A percentile compares a stretch with the other conserved stretches of the same genome.
These are phyloP conservation scores for Wickerhamomyces xylosicus DNA, from an alignment of 805 yeast genomes.

Conservation along the genomic window DNA sequence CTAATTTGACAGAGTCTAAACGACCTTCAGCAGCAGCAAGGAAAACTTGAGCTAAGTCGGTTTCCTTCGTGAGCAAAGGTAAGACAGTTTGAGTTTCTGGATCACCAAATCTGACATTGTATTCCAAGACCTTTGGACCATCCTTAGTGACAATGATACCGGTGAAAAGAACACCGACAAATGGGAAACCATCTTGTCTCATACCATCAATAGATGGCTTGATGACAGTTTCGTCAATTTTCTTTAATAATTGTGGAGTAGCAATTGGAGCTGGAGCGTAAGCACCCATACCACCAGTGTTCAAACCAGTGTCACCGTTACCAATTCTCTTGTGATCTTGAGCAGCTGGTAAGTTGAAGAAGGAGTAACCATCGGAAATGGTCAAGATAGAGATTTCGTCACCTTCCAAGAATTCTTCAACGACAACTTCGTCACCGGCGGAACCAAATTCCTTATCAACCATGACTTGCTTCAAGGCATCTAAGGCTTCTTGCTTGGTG, in stretches of 20 bases:
- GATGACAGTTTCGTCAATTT: slow-evolving; percentile 67
- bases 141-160: slow-evolving; percentile 84
- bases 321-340: slow-evolving; percentile 97
- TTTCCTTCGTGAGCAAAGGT: slow-evolving; percentile 69
- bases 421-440: slow-evolving; percentile 92
- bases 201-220: slow-evolving; percentile 92
- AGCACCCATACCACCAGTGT: slow-evolving; percentile 99
- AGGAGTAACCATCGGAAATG: slow-evolving; percentile 87
- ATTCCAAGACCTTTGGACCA: slow-evolving; percentile 94
- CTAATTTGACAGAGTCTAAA: slow-evolving; percentile 70
- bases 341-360: slow-evolving; percentile 87
- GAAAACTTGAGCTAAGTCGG: slow-evolving; percentile 91
- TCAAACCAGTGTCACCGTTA: slow-evolving; percentile 86
- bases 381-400: slow-evolving; percentile 93
- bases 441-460: slow-evolving; percentile 77
- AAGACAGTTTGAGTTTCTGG: slow-evolving; percentile 98
- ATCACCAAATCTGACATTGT: slow-evolving; percentile 97
- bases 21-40: slow-evolving; percentile 92
- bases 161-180: slow-evolving; percentile 91
- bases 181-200: slow-evolving; percentile 92
- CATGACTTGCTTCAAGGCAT: slow-evolving; percentile 83
- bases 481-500: slow-evolving; percentile 72
- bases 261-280: slow-evolving; percentile 98
- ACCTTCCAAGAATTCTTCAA: slow-evolving; percentile 94
- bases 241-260: slow-evolving; percentile 57